phyloP scores from a whole-genome alignment of 1,284 basidiomycete species.

The Ganoderma leucocontextum region DNA sequence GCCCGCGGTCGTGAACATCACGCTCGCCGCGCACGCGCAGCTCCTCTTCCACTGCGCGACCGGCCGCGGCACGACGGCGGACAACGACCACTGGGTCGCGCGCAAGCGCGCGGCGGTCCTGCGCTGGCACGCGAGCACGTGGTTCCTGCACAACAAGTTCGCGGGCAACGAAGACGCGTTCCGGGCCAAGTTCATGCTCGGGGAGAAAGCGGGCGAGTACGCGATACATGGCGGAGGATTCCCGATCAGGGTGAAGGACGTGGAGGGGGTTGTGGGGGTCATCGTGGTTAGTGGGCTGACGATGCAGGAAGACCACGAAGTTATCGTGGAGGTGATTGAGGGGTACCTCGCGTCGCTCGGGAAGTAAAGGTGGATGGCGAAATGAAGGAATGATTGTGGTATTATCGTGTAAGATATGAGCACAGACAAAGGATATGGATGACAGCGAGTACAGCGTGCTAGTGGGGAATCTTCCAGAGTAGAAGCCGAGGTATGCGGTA shows the following conservation, averaged over 20 bases:
- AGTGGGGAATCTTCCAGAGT: neutral
- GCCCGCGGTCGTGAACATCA: conserved; percentile 40
- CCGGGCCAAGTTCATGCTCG: conserved; percentile 38
- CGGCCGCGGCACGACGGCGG: conserved; percentile 41
- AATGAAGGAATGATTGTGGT: neutral
- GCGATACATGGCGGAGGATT: conserved; percentile 47
- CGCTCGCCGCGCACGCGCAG: conserved; percentile 41
- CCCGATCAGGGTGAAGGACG: conserved; percentile 43
- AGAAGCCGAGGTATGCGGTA: conserved; percentile 12
- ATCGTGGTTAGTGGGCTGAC: conserved; percentile 46
- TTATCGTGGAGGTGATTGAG: conserved; percentile 44
- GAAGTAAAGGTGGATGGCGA: conserved; percentile 1
- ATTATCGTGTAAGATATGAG: conserved; percentile 5
- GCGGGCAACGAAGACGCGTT: conserved; percentile 36
- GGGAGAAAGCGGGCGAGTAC: conserved; percentile 39
- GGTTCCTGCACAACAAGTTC: conserved; percentile 38
- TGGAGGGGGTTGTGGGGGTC: conserved; percentile 46
- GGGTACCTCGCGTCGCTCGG: conserved; percentile 40
- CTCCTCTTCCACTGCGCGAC: conserved; percentile 44
- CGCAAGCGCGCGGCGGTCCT: conserved; percentile 47
- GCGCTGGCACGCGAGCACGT: conserved; percentile 42
- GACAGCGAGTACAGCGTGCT: conserved; percentile 2
- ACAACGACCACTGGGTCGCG: conserved; percentile 47
- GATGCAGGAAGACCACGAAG: conserved; percentile 44
- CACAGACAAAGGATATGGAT: conserved; percentile 5